A percentile compares a stretch with the other conserved stretches of the same genome.
Evolutionary conservation across 345 rosid genomes (phyloP).

Genomic region (Salix dunnii): DNA sequence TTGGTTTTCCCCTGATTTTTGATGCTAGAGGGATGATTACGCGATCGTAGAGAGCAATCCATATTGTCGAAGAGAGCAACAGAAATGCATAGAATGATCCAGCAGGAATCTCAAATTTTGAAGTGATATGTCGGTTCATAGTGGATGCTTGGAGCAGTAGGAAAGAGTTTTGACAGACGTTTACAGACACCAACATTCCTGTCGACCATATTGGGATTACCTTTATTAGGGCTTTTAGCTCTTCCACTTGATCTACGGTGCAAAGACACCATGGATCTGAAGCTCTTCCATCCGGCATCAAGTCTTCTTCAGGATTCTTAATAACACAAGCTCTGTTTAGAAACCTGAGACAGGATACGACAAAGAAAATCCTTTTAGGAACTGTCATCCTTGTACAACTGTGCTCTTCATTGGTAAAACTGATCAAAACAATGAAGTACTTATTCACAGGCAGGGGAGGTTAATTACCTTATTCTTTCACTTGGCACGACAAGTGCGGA

Average conservation of each 20-base stretch:
- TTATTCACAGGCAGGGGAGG: no score
- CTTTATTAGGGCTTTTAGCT: constrained; percentile 61
- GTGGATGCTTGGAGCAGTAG: constrained; percentile 62
- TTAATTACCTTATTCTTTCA: constrained; percentile 36
- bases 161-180: constrained; percentile 57
- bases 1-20: constrained; percentile 53
- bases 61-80: constrained; percentile 39
- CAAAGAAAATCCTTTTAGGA: neutral
- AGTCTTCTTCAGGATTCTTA: constrained; percentile 41
- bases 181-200: constrained; percentile 64
- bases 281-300: constrained; percentile 59
- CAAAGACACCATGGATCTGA: constrained; percentile 68
- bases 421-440: no score
- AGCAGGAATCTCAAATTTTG: constrained; percentile 67
- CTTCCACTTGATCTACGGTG: constrained; percentile 77
- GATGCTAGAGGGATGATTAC: constrained; percentile 62
- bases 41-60: constrained; percentile 71
- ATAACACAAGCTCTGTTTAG: constrained; percentile 67
- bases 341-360: constrained; percentile 37
- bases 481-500: constrained; percentile 28
- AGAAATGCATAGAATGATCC: constrained; percentile 60
- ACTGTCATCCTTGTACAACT: no score
- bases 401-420: no score
- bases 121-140: constrained; percentile 59
- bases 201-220: constrained; percentile 73